Percentiles rank a stretch among this genome's conserved stretches.
Conservation (phyloP, 148 eudicot genomes). For the Bassia scoparia region DNA sequence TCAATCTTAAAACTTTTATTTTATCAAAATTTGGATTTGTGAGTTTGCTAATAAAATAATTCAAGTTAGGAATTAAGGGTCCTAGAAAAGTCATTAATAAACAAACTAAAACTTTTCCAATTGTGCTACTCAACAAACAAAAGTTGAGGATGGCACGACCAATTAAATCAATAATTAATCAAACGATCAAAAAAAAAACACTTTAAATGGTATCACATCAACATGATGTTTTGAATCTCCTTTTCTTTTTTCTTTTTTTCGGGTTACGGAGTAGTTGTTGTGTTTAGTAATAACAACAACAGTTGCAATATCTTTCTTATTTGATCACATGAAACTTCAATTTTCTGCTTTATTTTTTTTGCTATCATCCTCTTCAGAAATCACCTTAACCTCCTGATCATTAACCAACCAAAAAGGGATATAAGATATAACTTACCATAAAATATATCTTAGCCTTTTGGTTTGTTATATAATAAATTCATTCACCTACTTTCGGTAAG, state of each 20-base stretch:
- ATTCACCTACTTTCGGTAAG: neutral
- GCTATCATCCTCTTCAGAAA: neutral
- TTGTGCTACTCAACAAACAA: slow-evolving; percentile 20
- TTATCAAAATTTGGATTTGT: too few species aligned
- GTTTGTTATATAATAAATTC: neutral
- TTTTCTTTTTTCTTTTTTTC: neutral
- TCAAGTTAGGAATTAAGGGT: too few species aligned
- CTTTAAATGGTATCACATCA: neutral
- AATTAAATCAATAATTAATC: neutral
- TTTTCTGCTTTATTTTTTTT: neutral
- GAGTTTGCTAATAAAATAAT: too few species aligned
- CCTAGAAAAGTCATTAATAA: too few species aligned
- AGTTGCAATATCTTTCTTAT: neutral
- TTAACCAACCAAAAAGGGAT: slow-evolving; percentile 5
- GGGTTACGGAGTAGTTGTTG: neutral
- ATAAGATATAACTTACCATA: too few species aligned
- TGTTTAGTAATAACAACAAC: neutral
- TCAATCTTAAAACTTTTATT: too few species aligned
- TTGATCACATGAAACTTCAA: slow-evolving; percentile 6
- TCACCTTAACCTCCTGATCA: neutral
- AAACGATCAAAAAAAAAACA: neutral
- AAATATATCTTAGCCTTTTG: neutral
- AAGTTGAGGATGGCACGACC: slow-evolving; percentile 29
- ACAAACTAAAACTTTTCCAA: too few species aligned
- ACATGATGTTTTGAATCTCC: neutral